A percentile compares a stretch with the other conserved stretches of the same genome.
Conservation (phyloP, 768 basidiomycete species). For the Amanita exitialis region DNA sequence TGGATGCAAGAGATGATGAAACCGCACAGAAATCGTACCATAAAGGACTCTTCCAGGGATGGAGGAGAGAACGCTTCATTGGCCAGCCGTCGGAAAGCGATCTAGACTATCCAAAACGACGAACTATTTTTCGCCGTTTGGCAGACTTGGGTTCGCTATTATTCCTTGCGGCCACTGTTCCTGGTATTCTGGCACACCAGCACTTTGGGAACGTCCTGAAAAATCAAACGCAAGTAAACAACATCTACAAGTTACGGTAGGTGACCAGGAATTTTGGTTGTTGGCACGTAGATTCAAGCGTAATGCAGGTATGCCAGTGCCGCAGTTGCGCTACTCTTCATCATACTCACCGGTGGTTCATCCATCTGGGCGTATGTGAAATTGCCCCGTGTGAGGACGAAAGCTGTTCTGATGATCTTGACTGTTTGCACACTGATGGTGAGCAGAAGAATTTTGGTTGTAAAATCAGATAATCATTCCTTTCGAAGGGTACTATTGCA, state of each 20-base stretch:
- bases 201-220: constrained; percentile 12
- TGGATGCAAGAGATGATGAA: constrained; percentile 10
- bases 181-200: constrained; percentile 20
- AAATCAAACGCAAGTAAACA: constrained; percentile 13
- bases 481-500: constrained; percentile 18
- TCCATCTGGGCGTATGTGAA: constrained; percentile 14
- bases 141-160: constrained; percentile 14
- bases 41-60: neutral
- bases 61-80: constrained; percentile 11
- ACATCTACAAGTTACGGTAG: constrained; percentile 8
- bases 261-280: neutral
- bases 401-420: constrained; percentile 13
- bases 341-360: neutral
- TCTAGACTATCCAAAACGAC: constrained; percentile 19
- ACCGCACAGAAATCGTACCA: neutral
- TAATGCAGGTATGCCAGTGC: constrained; percentile 13
- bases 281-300: neutral
- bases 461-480: neutral
- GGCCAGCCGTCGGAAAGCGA: constrained; percentile 16
- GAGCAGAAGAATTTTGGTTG: constrained; percentile 7
- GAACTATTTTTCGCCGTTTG: constrained; percentile 21
- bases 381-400: constrained; percentile 17
- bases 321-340: constrained; percentile 10
- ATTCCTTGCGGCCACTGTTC: constrained; percentile 21
- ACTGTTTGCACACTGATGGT: constrained; percentile 22